These are phyloP conservation scores for Teunomyces gatunensis DNA, from an alignment of 805 yeast species.

Conservation along the genomic window DNA sequence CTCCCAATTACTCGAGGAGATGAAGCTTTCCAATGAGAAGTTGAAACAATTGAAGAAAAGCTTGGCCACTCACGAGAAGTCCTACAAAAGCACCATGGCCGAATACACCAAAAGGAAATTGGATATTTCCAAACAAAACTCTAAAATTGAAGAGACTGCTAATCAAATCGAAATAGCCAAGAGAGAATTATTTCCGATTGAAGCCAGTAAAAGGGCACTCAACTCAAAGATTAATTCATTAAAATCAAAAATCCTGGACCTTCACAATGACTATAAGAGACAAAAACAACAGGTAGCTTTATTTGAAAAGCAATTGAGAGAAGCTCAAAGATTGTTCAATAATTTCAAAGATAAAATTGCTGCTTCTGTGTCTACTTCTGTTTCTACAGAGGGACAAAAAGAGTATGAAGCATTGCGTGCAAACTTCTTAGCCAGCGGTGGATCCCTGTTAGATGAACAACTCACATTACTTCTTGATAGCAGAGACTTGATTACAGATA, in stretches of 20 bases:
- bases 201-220: constrained; percentile 52
- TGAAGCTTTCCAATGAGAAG: constrained; percentile 33
- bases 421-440: constrained; percentile 51
- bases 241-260: constrained; percentile 47
- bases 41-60: constrained; percentile 33
- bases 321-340: constrained; percentile 31
- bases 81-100: constrained; percentile 26
- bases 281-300: constrained; percentile 45
- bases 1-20: constrained; percentile 29
- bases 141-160: constrained; percentile 33
- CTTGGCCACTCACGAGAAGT: constrained; percentile 25
- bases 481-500: constrained; percentile 39
- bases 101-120: constrained; percentile 48
- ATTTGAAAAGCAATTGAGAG: constrained; percentile 47
- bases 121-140: constrained; percentile 39
- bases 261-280: constrained; percentile 50
- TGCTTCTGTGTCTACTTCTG: constrained; percentile 15
- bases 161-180: constrained; percentile 43
- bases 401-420: constrained; percentile 62
- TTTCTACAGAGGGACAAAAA: constrained; percentile 50
- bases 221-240: constrained; percentile 45
- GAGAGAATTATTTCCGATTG: constrained; percentile 58
- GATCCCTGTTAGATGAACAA: constrained; percentile 56
- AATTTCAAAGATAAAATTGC: constrained; percentile 28
- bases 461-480: constrained; percentile 41